Conservation (phyloP, 352 stramenopile genomes). For the Elongisporangium prolatum region DNA sequence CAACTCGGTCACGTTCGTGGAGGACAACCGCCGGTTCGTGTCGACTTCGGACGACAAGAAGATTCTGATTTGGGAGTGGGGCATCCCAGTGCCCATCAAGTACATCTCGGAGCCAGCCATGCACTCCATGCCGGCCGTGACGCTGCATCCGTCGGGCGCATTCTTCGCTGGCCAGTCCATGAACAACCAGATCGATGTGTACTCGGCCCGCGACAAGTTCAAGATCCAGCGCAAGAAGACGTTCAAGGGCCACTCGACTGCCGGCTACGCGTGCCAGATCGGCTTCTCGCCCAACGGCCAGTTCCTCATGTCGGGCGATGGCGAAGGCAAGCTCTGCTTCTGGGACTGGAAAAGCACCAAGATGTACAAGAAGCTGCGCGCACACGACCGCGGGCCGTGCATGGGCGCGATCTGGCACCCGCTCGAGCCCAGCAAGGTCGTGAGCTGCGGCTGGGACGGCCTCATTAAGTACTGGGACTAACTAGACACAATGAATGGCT, state of each 20-base stretch:
- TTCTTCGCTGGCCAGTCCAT: slow-evolving; percentile 96
- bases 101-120: slow-evolving; percentile 99
- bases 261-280: slow-evolving; percentile 96
- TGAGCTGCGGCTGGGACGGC: slow-evolving; percentile 98
- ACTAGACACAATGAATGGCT: not conserved
- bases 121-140: slow-evolving; percentile 97
- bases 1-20: slow-evolving; percentile 98
- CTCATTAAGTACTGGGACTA: slow-evolving; percentile 99
- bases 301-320: slow-evolving; percentile 93
- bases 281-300: slow-evolving; percentile 96
- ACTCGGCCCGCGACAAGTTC: slow-evolving; percentile 94
- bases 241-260: slow-evolving; percentile 91
- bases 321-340: slow-evolving; percentile 96
- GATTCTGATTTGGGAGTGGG: slow-evolving; percentile 97
- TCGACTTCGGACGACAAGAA: slow-evolving; percentile 99
- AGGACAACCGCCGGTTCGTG: slow-evolving; percentile 93
- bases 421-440: slow-evolving; percentile 94
- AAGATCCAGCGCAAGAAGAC: slow-evolving; percentile 92
- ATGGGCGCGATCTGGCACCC: slow-evolving; percentile 97
- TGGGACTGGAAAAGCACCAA: slow-evolving; percentile 99
- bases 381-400: slow-evolving; percentile 92
- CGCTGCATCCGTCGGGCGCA: slow-evolving; percentile 89
- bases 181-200: slow-evolving; percentile 99
- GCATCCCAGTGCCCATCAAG: slow-evolving; percentile 98
- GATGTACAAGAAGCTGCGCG: slow-evolving; percentile 82